phyloP scores from a whole-genome alignment of 768 basidiomycete genomes.

The Trametes gibbosa region DNA sequence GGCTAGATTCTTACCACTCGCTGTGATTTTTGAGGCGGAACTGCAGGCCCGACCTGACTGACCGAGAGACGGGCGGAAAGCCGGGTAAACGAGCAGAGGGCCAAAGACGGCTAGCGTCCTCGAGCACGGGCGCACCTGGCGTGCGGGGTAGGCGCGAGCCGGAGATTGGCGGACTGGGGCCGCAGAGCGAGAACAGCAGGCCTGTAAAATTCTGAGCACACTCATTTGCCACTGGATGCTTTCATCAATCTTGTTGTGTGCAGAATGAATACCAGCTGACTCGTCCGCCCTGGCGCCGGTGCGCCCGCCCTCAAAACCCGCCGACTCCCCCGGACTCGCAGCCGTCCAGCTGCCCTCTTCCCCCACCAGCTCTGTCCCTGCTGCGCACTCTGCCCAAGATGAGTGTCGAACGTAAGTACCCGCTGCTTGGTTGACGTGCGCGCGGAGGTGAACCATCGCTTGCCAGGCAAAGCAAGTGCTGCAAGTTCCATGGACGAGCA shows the following conservation, averaged over 20 bases:
- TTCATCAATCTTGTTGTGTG: not conserved
- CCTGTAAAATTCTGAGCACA: not conserved
- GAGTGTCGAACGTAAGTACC: constrained; percentile 4
- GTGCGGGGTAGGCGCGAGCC: not conserved
- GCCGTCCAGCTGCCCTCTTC: not conserved
- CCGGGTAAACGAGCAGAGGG: no score
- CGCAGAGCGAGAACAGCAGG: not conserved
- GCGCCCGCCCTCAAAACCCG: not conserved
- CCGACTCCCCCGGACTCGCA: not conserved
- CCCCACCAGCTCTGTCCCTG: not conserved
- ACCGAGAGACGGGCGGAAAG: no score
- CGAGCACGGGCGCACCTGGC: no score
- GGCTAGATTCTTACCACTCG: no score
- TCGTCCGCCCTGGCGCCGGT: constrained; percentile 6
- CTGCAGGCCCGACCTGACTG: no score
- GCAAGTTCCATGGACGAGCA: constrained; percentile 1
- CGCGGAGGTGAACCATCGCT: not conserved
- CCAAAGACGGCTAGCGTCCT: no score
- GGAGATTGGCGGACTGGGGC: not conserved
- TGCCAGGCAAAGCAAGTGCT: constrained; percentile 4
- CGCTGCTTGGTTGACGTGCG: not conserved
- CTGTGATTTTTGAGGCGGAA: no score
- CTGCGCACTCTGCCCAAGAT: not conserved
- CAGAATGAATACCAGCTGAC: constrained; percentile 11
- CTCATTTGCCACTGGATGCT: not conserved